phyloP scores from a whole-genome alignment of 2,329 filamentous ascomycete genomes.

The Teratosphaeria viscida region DNA sequence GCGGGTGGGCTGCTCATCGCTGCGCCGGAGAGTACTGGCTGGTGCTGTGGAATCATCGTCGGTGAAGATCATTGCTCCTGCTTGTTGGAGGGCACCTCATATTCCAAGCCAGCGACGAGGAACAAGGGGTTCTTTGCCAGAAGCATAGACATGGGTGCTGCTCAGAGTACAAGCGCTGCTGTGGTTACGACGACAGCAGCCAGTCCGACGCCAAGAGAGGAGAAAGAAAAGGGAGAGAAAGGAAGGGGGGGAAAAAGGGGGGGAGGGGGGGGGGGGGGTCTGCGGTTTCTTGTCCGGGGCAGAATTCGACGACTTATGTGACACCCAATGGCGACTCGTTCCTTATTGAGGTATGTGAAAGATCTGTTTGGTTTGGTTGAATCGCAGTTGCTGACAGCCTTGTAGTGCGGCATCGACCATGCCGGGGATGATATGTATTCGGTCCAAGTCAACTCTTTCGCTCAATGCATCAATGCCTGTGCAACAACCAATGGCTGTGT shows the following conservation, averaged over 20 bases:
- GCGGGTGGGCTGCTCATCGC: background rate
- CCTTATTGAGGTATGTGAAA: slow-evolving; percentile 5
- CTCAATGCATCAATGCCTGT: slow-evolving; percentile 18
- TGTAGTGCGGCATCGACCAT: slow-evolving; percentile 17
- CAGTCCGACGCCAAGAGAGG: background rate
- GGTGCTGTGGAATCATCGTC: background rate
- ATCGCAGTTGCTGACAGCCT: background rate
- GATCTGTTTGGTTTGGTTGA: background rate
- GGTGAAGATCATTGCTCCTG: background rate
- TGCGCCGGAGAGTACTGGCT: background rate
- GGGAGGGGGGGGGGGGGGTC: no score
- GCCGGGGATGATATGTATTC: slow-evolving; percentile 17
- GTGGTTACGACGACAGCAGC: background rate
- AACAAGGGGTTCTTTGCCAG: background rate
- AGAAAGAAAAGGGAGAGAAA: no score
- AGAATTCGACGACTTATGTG: slow-evolving; percentile 10
- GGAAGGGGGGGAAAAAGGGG: no score
- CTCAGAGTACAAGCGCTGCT: background rate
- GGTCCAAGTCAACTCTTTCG: slow-evolving; percentile 10
- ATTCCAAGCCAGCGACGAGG: background rate
- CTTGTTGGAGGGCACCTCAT: background rate
- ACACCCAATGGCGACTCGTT: slow-evolving; percentile 7
- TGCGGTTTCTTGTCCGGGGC: slow-evolving; percentile 9
- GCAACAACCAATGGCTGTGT: slow-evolving; percentile 17
- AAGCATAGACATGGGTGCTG: background rate